Evolutionary conservation across 148 eudicot genomes (phyloP).

Genomic region (Silene latifolia): DNA sequence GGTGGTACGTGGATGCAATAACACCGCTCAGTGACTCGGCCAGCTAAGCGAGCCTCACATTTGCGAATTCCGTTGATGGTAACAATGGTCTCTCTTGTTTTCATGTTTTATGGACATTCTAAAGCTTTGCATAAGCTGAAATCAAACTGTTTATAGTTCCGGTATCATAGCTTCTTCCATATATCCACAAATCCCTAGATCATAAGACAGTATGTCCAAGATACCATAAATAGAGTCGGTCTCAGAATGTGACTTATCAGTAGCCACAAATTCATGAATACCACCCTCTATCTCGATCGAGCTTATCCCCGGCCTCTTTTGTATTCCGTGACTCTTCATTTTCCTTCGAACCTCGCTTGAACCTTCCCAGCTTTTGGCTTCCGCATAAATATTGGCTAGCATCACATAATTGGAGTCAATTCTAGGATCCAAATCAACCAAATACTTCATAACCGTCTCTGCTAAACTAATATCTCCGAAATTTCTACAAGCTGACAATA

Average conservation of each 20-base stretch:
- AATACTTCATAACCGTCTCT: slow-evolving; percentile 36
- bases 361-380: slow-evolving; percentile 50
- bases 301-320: slow-evolving; percentile 50
- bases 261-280: slow-evolving; percentile 50
- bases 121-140: too few species aligned
- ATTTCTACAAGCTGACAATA: slow-evolving; percentile 50
- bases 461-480: slow-evolving; percentile 46
- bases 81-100: too few species aligned
- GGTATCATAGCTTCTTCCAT: slow-evolving; percentile 26
- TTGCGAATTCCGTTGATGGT: too few species aligned
- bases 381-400: slow-evolving; percentile 62
- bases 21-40: too few species aligned
- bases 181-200: slow-evolving; percentile 32
- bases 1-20: too few species aligned
- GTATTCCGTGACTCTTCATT: slow-evolving; percentile 50
- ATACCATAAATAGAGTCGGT: slow-evolving; percentile 33
- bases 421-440: slow-evolving; percentile 37
- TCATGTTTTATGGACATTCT: too few species aligned
- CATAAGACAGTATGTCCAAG: slow-evolving; percentile 37
- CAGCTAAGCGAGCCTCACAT: too few species aligned
- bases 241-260: slow-evolving; percentile 49
- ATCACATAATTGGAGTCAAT: slow-evolving; percentile 51
- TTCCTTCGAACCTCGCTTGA: slow-evolving; percentile 48
- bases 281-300: slow-evolving; percentile 47
- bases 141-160: too few species aligned